phyloP scores from a whole-genome alignment of 495 filamentous ascomycete genomes.

The Umbilicaria muhlenbergii region DNA sequence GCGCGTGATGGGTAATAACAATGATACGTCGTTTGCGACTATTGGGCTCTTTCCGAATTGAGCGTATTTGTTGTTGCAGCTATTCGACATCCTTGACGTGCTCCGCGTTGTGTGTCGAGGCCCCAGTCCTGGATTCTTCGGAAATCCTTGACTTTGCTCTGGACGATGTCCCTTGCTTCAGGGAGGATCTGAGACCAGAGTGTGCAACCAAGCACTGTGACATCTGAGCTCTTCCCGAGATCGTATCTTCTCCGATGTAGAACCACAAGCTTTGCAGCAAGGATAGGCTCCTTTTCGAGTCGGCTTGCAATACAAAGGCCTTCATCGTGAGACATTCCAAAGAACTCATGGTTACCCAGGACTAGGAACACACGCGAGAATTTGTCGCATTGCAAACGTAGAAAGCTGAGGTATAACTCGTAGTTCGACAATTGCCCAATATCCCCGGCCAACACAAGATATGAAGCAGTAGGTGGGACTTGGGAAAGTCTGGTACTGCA shows the following conservation, averaged over 20 bases:
- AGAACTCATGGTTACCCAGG: conserved; percentile 46
- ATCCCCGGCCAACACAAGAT: conserved; percentile 42
- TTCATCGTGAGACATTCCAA: conserved; percentile 21
- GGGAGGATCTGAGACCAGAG: conserved; percentile 36
- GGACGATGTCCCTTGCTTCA: conserved; percentile 21
- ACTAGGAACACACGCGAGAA: conserved; percentile 36
- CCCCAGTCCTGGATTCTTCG: conserved; percentile 33
- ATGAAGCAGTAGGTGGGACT: conserved; percentile 28
- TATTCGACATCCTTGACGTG: conserved; percentile 29
- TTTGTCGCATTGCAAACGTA: conserved; percentile 25
- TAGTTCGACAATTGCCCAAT: conserved; percentile 40
- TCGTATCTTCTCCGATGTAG: conserved; percentile 29
- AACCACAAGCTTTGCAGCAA: conserved; percentile 29
- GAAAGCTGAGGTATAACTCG: conserved; percentile 31
- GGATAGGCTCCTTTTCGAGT: conserved; percentile 27
- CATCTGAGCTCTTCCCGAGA: conserved; percentile 16
- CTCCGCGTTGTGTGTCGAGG: conserved; percentile 28
- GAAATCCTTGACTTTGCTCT: conserved; percentile 31
- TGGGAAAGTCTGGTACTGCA: conserved; percentile 32
- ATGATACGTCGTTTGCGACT: conserved; percentile 20
- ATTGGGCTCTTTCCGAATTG: conserved; percentile 12
- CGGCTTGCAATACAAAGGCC: conserved; percentile 26
- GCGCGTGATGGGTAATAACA: conserved; percentile 40
- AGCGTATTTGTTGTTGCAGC: conserved; percentile 24
- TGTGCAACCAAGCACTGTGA: conserved; percentile 40